phyloP scores from a whole-genome alignment of 164 flowering plant species.

The Macadamia tetraphylla region DNA sequence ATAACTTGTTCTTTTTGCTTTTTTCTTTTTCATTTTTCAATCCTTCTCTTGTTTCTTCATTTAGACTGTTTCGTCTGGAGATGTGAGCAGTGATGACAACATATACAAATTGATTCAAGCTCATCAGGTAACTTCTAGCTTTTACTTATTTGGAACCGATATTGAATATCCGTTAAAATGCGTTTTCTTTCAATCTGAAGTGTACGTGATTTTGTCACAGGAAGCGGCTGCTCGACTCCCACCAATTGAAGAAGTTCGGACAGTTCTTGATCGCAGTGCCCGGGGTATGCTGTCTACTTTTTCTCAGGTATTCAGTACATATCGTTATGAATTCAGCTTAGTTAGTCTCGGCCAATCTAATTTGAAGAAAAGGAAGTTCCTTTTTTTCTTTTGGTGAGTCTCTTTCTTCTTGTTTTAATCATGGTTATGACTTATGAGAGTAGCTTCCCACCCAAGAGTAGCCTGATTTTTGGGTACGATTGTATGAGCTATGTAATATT shows the following conservation, averaged over 20 bases:
- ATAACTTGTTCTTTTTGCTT: too few species aligned
- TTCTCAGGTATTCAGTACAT: constrained; percentile 44
- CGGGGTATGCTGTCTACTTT: constrained; percentile 80
- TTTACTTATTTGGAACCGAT: background rate
- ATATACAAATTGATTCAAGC: constrained; percentile 45
- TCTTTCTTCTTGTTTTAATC: too few species aligned
- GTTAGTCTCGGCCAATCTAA: background rate
- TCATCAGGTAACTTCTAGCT: constrained; percentile 45
- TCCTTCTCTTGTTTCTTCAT: background rate
- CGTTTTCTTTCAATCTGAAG: background rate
- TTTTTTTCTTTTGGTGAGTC: background rate
- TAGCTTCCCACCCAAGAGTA: too few species aligned
- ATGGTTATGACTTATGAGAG: too few species aligned
- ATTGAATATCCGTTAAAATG: background rate
- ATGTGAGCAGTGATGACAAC: constrained; percentile 18
- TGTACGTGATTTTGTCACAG: constrained; percentile 22
- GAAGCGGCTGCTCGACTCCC: constrained; percentile 67
- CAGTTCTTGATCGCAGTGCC: constrained; percentile 44
- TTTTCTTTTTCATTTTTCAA: too few species aligned
- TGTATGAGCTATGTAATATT: too few species aligned
- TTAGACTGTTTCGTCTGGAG: constrained; percentile 32
- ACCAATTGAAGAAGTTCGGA: constrained; percentile 64
- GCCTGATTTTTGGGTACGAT: too few species aligned
- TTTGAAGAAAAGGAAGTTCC: background rate
- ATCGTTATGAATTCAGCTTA: background rate